Base-by-base conservation (phyloP, 2,329 filamentous ascomycete genomes). In the Penicillium capsulatum region DNA sequence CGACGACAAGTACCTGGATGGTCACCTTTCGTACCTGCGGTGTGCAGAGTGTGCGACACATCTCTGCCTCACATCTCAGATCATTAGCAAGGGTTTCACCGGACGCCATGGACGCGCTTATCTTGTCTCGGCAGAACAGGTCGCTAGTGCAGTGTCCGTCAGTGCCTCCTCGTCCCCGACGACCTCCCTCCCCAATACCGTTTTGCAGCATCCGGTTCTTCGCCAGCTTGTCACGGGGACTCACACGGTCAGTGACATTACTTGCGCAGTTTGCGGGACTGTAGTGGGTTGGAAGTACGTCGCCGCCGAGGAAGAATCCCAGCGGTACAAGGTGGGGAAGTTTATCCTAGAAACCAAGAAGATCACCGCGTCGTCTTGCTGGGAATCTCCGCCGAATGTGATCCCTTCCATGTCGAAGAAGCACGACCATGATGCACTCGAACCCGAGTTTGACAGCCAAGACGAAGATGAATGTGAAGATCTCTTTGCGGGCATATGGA, bases 381-480 rank as follows among this genome's bases (percentile, higher is more conserved):
- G 79, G 79, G 77, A 80, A 44, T 56, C 58, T 10, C 42, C 54
- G 11, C 47, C 52, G 9, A 29, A 39, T 29, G 19, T 39, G 9
- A 31, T 45, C n/a, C 33, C 36, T 3, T n/a, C 36, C n/a, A 29
- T 39, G 11, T 17, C 33, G 17, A 41, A 40, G 16, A 34, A 38
- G 10, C 5, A 22, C 14, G n/a, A n/a, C 36, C 17, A 7, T 11
- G 19, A 24, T 22, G 8, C 24, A 36, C 22, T 64, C 26, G 63
- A 67, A n/a, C 47, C 77, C 3, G 74, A 80, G 53, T 83, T 83
- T 53, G 79, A 83, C 53, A 77, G 73, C 41, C 74, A 81, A 60
- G 79, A 83, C 56, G 79, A 83, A 53, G 79, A 82, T 44, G 79
- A 83, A 60, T 82, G 79, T 44, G 79, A 83, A 60, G 79, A 81